Base-by-base conservation (phyloP, 2,329 filamentous ascomycete genomes). In the Huntiella savannae region DNA sequence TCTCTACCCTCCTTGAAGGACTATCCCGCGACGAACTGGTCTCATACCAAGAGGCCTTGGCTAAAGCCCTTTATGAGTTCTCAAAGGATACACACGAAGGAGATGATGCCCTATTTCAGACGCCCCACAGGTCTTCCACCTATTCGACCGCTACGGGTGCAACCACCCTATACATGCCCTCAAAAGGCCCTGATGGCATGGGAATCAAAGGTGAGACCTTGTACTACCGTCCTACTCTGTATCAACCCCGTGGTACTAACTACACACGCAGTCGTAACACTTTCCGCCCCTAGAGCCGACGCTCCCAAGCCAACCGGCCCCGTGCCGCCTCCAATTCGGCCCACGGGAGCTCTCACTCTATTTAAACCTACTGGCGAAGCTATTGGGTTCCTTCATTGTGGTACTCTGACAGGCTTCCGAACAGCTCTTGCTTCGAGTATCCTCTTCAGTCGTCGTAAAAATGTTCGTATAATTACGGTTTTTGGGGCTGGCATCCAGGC, bases 401-500 rank as follows among this genome's bases (percentile, higher is more conserved):
- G 73, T 49, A 77, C 82, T 40, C 63, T 88, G 32, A 91, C 84
- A 0, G 82, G 80, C 3, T 91, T 88, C 60, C 76, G 84, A 50
- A 91, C 84, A 0, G 80, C 82, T 0, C 65, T 88, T 8, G 75
- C 75, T 1, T 80, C 79, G 3, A 73, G 79, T 46, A 75, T 78
- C 19, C 67, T 85, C 0, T 66, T 85, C 33, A 60, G 62, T 15
- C 71, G 70, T 34, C 82, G 88, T 47, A 66, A 71, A 47, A 71
- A 71, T 22, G 79, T 93, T 37, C 77, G 79, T 57, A 83, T 78
- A 11, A 58, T 95, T 8, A 78, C 80, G 11, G 79, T 93, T 45
- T 96, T 95, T 59, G 88, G 88, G 17, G 79, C 81, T 33, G 88
- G 88, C 40, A 77, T 80, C 54, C 87, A 95, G 64, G 88, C 88